These are phyloP conservation scores for Leccinum laetum DNA, from an alignment of 1,284 basidiomycete genomes.

Conservation along the genomic window DNA sequence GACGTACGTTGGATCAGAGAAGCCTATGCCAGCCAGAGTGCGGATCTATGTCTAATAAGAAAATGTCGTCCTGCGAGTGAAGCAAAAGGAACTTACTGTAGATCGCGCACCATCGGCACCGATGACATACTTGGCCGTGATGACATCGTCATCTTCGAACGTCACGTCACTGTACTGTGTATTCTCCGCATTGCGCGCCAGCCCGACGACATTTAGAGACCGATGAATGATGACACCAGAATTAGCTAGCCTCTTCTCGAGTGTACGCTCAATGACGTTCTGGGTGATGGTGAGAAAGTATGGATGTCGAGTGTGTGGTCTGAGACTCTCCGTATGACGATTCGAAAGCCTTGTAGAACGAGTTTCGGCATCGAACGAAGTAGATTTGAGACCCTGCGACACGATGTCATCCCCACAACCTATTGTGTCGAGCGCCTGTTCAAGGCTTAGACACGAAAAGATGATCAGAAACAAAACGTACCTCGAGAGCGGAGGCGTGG, in stretches of 20 bases:
- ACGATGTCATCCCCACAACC: too few relatives aligned
- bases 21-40: constrained; percentile 18
- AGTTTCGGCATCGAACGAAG: too few relatives aligned
- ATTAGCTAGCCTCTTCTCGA: constrained; percentile 37
- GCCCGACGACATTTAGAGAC: constrained; percentile 25
- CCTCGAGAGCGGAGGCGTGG: too few relatives aligned
- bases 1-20: constrained; percentile 13
- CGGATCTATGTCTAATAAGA: constrained; percentile 15
- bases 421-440: too few relatives aligned
- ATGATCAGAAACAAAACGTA: too few relatives aligned
- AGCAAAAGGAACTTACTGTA: constrained; percentile 40
- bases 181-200: constrained; percentile 24
- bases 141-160: constrained; percentile 49
- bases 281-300: constrained; percentile 48
- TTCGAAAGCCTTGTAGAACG: too few relatives aligned
- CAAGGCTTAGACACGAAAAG: too few relatives aligned
- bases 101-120: constrained; percentile 34
- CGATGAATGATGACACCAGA: constrained; percentile 24
- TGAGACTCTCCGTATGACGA: constrained; percentile 15
- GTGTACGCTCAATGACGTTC: constrained; percentile 43
- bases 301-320: constrained; percentile 27
- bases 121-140: constrained; percentile 42
- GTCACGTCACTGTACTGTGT: constrained; percentile 36
- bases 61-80: neutral
- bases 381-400: too few relatives aligned